Evolutionary conservation across 169 alveolate species (phyloP).

Genomic region (Plasmodium vinckei): DNA sequence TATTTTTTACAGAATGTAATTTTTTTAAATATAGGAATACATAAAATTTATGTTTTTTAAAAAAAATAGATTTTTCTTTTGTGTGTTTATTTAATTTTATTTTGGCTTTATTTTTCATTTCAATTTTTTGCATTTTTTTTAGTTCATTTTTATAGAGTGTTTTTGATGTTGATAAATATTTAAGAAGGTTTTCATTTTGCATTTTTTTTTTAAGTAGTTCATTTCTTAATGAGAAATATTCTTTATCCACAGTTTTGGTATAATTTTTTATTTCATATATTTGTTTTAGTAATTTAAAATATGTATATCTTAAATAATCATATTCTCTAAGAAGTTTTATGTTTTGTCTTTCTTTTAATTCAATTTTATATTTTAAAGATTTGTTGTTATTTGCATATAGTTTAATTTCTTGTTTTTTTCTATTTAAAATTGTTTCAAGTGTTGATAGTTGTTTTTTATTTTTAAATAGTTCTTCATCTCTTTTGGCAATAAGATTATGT

Average conservation of each 20-base stretch:
- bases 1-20: slow-evolving; percentile 9
- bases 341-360: slow-evolving; percentile 19
- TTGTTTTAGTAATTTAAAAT: slow-evolving; percentile 46
- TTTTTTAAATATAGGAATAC: slow-evolving; percentile 34
- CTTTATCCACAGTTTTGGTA: slow-evolving; percentile 12
- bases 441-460: slow-evolving; percentile 21
- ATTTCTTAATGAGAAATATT: slow-evolving; percentile 46
- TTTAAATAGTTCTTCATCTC: slow-evolving; percentile 22
- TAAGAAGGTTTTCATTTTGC: slow-evolving; percentile 64
- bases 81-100: background rate
- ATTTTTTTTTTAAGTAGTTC: slow-evolving; percentile 40
- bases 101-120: background rate
- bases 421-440: slow-evolving; percentile 20
- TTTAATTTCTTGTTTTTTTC: slow-evolving; percentile 20
- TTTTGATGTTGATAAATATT: slow-evolving; percentile 23
- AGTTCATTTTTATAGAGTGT: slow-evolving; percentile 21
- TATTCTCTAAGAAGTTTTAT: slow-evolving; percentile 22
- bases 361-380: slow-evolving; percentile 20
- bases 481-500: slow-evolving; percentile 9
- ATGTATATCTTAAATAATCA: slow-evolving; percentile 17
- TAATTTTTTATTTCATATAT: slow-evolving; percentile 37
- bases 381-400: slow-evolving; percentile 21
- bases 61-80: slow-evolving; percentile 10
- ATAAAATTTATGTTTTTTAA: slow-evolving; percentile 27
- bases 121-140: background rate